A percentile compares a stretch with the other conserved stretches of the same genome.
Evolutionary conservation across 2,329 filamentous ascomycete species (phyloP).

Genomic region (Penicillium oxalicum): DNA sequence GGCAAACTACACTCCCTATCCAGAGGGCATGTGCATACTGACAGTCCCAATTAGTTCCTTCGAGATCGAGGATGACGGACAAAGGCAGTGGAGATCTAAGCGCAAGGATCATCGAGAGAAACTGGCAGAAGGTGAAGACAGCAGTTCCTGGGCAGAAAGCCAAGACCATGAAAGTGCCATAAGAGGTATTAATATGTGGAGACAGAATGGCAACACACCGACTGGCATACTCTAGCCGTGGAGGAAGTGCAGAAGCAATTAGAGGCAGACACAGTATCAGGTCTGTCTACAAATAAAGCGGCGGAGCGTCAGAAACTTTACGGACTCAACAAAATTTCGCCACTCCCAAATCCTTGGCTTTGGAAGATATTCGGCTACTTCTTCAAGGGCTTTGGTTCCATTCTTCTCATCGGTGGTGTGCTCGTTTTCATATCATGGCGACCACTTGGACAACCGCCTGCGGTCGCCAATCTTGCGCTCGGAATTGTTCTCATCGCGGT

Average conservation of each 20-base stretch:
- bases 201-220: slow-evolving; percentile 21
- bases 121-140: neutral
- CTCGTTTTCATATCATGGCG: slow-evolving; percentile 73
- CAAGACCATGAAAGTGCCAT: too few relatives aligned
- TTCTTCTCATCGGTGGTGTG: slow-evolving; percentile 62
- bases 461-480: slow-evolving; percentile 63
- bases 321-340: slow-evolving; percentile 62
- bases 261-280: slow-evolving; percentile 50
- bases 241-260: slow-evolving; percentile 57
- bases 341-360: slow-evolving; percentile 56
- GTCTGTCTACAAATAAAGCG: slow-evolving; percentile 56
- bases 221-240: slow-evolving; percentile 60
- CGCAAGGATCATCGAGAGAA: neutral
- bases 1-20: too few relatives aligned
- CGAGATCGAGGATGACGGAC: slow-evolving; percentile 1
- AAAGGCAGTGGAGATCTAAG: neutral
- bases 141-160: neutral
- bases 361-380: slow-evolving; percentile 62
- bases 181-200: too few relatives aligned
- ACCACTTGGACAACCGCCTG: slow-evolving; percentile 66
- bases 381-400: slow-evolving; percentile 69
- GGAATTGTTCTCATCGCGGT: slow-evolving; percentile 67
- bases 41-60: neutral
- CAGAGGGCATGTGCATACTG: neutral
- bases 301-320: slow-evolving; percentile 52